Evolutionary conservation across 805 yeast species (phyloP).

Genomic region (Candida orba): DNA sequence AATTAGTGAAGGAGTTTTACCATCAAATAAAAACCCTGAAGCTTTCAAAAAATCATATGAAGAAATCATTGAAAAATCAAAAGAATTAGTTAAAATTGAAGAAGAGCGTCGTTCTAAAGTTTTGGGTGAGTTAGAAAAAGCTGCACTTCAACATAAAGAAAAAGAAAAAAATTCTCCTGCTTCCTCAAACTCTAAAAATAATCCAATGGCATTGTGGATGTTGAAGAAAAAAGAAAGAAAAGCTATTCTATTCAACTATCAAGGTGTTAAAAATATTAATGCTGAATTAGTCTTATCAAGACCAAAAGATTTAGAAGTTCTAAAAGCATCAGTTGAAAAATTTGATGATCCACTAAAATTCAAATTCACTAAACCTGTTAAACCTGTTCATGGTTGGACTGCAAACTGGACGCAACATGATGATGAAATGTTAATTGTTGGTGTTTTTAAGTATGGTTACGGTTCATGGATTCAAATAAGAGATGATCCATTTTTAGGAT

Average conservation of each 20-base stretch:
- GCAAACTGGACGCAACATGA: constrained; percentile 80
- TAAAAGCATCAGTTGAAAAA: constrained; percentile 47
- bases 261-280: constrained; percentile 80
- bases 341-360: constrained; percentile 57
- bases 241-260: constrained; percentile 83
- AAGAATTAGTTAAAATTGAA: constrained; percentile 53
- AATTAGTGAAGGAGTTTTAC: constrained; percentile 82
- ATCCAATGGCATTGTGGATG: constrained; percentile 46
- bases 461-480: constrained; percentile 93
- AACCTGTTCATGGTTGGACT: constrained; percentile 85
- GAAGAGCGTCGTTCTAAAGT: constrained; percentile 53
- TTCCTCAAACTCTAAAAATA: constrained; percentile 27
- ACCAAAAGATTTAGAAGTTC: constrained; percentile 72
- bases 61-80: constrained; percentile 61
- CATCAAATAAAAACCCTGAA: constrained; percentile 78
- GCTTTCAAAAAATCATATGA: constrained; percentile 65
- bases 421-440: constrained; percentile 81
- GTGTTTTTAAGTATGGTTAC: constrained; percentile 88
- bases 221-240: constrained; percentile 77
- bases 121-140: constrained; percentile 51
- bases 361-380: constrained; percentile 54
- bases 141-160: constrained; percentile 49
- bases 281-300: constrained; percentile 82
- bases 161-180: constrained; percentile 31
- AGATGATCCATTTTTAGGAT: constrained; percentile 87